These are phyloP conservation scores for Yamadazyma sp. DNA, from an alignment of 805 yeast species.

Conservation along the genomic window DNA sequence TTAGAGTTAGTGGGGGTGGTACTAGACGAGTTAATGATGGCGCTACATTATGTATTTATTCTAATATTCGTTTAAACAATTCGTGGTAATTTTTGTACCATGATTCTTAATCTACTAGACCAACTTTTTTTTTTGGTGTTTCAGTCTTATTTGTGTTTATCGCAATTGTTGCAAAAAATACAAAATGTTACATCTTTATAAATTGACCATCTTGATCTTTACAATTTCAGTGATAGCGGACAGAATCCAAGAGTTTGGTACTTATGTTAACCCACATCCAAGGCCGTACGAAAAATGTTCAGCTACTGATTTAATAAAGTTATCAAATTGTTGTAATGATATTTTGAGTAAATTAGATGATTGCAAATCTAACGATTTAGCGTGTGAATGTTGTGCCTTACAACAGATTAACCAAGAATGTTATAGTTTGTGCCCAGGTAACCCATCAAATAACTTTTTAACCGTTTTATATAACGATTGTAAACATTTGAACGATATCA, in stretches of 20 bases:
- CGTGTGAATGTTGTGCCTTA: constrained; percentile 56
- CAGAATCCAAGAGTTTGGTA: constrained; percentile 17
- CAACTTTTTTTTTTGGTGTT: background rate
- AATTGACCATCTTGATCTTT: background rate
- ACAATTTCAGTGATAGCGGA: background rate
- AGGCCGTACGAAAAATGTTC: constrained; percentile 39
- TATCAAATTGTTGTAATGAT: constrained; percentile 45
- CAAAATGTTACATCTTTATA: too few species aligned
- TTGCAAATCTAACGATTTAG: constrained; percentile 52
- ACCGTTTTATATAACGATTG: constrained; percentile 46
- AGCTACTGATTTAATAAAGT: constrained; percentile 40
- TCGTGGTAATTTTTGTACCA: too few species aligned
- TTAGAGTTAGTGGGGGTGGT: too few species aligned
- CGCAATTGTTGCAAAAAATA: background rate
- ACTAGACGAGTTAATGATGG: too few species aligned
- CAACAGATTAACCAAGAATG: constrained; percentile 46
- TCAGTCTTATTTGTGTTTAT: background rate
- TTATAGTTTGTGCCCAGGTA: constrained; percentile 47
- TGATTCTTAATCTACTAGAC: too few species aligned
- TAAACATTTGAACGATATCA: constrained; percentile 43
- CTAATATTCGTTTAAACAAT: too few species aligned
- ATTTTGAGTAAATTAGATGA: constrained; percentile 44
- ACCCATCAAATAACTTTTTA: constrained; percentile 45
- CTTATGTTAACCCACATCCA: constrained; percentile 47
- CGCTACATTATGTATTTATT: too few species aligned